Base-by-base conservation (phyloP, 805 yeast species). In the Sugiyamaella americana region DNA sequence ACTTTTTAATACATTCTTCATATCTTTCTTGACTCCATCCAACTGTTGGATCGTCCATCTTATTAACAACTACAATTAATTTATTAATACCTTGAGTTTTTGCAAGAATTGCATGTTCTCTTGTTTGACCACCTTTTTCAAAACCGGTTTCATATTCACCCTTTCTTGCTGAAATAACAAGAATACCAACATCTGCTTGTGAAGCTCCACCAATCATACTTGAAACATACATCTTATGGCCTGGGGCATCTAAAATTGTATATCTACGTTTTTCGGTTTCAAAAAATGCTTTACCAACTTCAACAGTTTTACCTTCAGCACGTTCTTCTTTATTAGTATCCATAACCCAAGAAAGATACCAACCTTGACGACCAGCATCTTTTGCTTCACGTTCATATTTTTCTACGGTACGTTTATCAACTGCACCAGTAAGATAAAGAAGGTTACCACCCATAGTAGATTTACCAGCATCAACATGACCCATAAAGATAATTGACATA, bases 131-230 rank as follows among this genome's bases (percentile, higher is more conserved):
- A 62, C 98, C 98, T 68, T 88, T 87, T 74, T 91, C 98, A 63
- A 91, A 91, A 52, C 98, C 98, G 46, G 98, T 93, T 73, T 93
- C 99, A 70, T 93, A 93, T 69, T 93, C 99, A 72, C 99, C 99
- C 70, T 89, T 88, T 76, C 99, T 85, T 40, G 98, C 98, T 53
- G 96, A 86, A 58, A 93, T 93, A 42, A 93, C 99, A 61, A 93
- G 77, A 56, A 93, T 80, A 71, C 99, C 99, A 49, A 91, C 93
- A 72, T 93, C 99, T 30, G 99, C 98, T 73, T 93, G 99, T 40
- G 98, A 89, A 17, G 99, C 99, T 69, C 98, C 98, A 61, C 98
- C 98, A 74, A 93, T 93, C 99, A 93, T 93, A 68, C 88, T 95
- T 47, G 97, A 87, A 53, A 93, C 97, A 65, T 93, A 93, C 87